Conservation (phyloP, 352 stramenopile genomes). For the Aphanomyces euteiches region DNA sequence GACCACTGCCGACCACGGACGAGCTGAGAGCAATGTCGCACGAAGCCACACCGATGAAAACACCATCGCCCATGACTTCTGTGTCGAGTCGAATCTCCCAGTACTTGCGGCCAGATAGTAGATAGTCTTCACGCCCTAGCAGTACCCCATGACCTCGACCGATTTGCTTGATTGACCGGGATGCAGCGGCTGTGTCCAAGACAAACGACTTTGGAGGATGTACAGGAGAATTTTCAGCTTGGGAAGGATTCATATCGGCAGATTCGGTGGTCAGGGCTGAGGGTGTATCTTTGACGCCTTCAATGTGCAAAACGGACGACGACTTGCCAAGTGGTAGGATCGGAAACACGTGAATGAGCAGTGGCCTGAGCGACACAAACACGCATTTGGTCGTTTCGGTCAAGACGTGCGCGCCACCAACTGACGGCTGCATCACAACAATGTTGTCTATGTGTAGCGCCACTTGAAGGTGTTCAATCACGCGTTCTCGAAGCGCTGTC, state of each 20-base stretch:
- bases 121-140: constrained; percentile 53
- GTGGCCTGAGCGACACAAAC: constrained; percentile 12
- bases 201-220: not conserved
- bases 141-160: constrained; percentile 54
- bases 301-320: not conserved
- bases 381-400: not conserved
- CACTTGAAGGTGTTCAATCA: not conserved
- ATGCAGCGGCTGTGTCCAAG: not conserved
- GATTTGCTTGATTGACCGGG: constrained; percentile 41
- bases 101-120: constrained; percentile 71
- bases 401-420: not conserved
- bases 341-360: not conserved
- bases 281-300: not conserved
- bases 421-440: constrained; percentile 2
- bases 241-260: not conserved
- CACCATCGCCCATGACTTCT: constrained; percentile 51
- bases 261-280: not conserved
- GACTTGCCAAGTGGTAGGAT: not conserved
- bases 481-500: not conserved
- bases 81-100: constrained; percentile 69
- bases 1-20: constrained; percentile 51
- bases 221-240: not conserved
- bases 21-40: constrained; percentile 53
- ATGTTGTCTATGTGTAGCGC: constrained; percentile 4
- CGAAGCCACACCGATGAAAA: constrained; percentile 65